phyloP scores from a whole-genome alignment of 352 stramenopile species.

The Aphanomyces stellatus region DNA sequence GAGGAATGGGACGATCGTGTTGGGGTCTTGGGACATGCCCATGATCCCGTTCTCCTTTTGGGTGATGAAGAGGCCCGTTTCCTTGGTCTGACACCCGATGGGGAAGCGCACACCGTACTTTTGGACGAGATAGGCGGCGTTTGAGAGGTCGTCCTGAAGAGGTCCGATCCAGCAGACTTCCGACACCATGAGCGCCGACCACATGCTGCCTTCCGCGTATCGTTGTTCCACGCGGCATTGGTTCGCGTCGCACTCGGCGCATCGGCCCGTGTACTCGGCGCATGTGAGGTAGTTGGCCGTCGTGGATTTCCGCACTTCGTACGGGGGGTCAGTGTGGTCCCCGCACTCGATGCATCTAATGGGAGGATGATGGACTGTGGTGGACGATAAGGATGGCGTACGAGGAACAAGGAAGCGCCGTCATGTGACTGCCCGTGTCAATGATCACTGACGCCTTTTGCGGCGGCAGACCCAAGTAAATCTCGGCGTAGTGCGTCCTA shows the following conservation, averaged over 20 bases:
- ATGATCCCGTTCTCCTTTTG: constrained; percentile 89
- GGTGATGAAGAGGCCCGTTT: constrained; percentile 74
- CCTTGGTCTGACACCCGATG: constrained; percentile 70
- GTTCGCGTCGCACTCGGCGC: constrained; percentile 39
- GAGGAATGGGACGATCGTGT: constrained; percentile 68
- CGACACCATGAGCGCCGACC: constrained; percentile 67
- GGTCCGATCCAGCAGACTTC: constrained; percentile 69
- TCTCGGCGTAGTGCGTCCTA: constrained; percentile 76
- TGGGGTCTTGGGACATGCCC: constrained; percentile 57
- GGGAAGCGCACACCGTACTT: constrained; percentile 67
- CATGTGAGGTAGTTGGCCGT: constrained; percentile 63
- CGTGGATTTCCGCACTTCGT: constrained; percentile 65
- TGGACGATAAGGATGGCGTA: constrained; percentile 20
- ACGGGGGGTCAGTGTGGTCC: constrained; percentile 60
- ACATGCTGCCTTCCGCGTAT: constrained; percentile 86
- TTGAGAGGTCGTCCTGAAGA: constrained; percentile 26
- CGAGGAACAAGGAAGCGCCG: constrained; percentile 58
- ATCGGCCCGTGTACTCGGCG: constrained; percentile 38
- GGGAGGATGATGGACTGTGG: neutral
- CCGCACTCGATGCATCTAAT: constrained; percentile 54
- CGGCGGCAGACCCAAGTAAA: constrained; percentile 67
- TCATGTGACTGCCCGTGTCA: constrained; percentile 76
- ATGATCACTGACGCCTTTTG: constrained; percentile 81
- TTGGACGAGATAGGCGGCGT: constrained; percentile 40
- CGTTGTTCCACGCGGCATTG: constrained; percentile 70